A percentile compares a stretch with the other conserved stretches of the same genome.
Conservation (phyloP, 164 flowering plant species). For the Liriodendron chinense region DNA sequence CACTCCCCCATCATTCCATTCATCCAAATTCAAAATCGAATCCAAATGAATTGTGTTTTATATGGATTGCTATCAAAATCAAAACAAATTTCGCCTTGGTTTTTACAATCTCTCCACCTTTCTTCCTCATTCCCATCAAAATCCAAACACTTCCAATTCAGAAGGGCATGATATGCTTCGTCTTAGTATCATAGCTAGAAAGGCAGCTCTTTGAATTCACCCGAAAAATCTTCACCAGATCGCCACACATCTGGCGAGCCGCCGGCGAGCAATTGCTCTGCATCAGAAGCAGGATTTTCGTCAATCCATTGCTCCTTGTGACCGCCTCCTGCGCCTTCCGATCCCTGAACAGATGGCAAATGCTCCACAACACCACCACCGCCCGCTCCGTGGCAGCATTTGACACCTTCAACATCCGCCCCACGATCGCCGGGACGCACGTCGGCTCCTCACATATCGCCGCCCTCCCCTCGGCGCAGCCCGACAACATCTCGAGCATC, state of each 20-base stretch:
- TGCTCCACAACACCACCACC: constrained; percentile 74
- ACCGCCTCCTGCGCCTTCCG: constrained; percentile 55
- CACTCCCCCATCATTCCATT: no score
- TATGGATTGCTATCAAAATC: not conserved
- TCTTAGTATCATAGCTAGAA: constrained; percentile 68
- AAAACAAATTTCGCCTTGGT: not conserved
- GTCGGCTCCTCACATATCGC: constrained; percentile 46
- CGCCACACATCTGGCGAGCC: constrained; percentile 65
- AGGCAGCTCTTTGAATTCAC: constrained; percentile 53
- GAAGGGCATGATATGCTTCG: constrained; percentile 89
- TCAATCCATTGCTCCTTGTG: constrained; percentile 55
- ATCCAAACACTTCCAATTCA: constrained; percentile 18
- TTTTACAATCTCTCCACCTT: not conserved
- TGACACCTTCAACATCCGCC: constrained; percentile 66
- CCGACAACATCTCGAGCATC: constrained; percentile 51
- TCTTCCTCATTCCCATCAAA: no score
- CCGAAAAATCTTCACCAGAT: constrained; percentile 67
- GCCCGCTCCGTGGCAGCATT: constrained; percentile 66
- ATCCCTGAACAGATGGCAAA: constrained; percentile 60
- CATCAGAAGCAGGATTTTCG: constrained; percentile 80
- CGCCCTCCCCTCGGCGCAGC: constrained; percentile 57
- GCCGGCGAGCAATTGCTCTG: constrained; percentile 77
- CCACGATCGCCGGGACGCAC: constrained; percentile 45
- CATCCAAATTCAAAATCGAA: no score
- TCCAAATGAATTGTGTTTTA: not conserved